Evolutionary conservation across 768 basidiomycete species (phyloP), one percentile per base, ranked within the genome.

Genomic region (Hydnomerulius pinastri): DNA sequence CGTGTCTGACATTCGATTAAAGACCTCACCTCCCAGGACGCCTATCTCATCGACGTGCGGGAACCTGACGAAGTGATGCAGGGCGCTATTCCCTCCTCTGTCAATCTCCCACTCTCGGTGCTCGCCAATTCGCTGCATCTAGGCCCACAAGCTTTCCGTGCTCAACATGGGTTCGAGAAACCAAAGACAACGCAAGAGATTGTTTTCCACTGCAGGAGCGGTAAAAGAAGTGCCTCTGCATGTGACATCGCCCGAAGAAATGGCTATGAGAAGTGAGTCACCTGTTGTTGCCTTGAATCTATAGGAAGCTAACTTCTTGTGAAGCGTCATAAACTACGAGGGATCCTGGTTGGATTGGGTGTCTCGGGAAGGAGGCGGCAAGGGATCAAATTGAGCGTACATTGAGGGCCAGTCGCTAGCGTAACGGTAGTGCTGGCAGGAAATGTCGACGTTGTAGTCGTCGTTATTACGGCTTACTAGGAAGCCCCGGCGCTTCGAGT

Each of bases 321-420:
- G 11, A 40, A 86, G 84, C 46, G 63, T 85, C 42, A 66, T 82
- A 50, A 94, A 93, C 61, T 96, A 92, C 66, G 80, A 80, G 56
- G 92, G 92, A 8, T 91, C 89, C 17, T 96, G 91, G 90, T 67
- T 91, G 46, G 90, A 95, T 57, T 96, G 92, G 92, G 78, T 80
- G 11, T 71, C 73, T 62, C 68, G 73, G 73, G 64, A 83, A 73
- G 56, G 75, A 70, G 50, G 74, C 75, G 60, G 76, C 60, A 55
- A 73, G 69, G 37, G 44, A 38, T 38, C 36, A 23, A 25, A 51
- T 29, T 54, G 27, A 59, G 35, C 23, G n/a, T 15, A 15, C 20
- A 13, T 15, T 28, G 30, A n/a, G 13, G 30, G 18, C 21, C 11
- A 17, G n/a, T n/a, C n/a, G n/a, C n/a, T n/a, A n/a, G n/a, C n/a